Conservation (phyloP, 495 filamentous ascomycete genomes). For the Alectoria sarmentosa region DNA sequence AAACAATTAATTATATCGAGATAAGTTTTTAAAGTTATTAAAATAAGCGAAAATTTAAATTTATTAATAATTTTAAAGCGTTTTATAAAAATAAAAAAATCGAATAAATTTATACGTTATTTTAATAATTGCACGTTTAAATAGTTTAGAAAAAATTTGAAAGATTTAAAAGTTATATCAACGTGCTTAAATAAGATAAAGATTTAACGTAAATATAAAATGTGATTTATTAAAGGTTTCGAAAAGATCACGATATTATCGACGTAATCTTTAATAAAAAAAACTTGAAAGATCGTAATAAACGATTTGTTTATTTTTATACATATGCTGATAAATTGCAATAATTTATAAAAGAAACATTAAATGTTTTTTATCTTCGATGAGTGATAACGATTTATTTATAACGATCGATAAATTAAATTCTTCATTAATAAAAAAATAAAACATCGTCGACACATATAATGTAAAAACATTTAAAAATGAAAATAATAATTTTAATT, state of each 20-base stretch:
- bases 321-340: background rate
- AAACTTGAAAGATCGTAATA: background rate
- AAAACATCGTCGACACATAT: background rate
- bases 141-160: no score
- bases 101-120: no score
- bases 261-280: background rate
- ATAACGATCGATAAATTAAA: background rate
- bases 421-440: constrained; percentile 15
- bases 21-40: no score
- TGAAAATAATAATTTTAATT: background rate
- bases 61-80: no score
- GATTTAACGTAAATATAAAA: no score
- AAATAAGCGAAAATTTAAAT: no score
- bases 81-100: no score
- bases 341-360: constrained; percentile 4
- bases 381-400: constrained; percentile 1
- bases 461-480: background rate
- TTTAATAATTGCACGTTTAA: no score
- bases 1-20: no score
- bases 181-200: no score
- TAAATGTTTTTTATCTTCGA: constrained; percentile 10
- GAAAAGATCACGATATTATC: background rate
- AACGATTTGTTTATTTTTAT: background rate
- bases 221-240: no score
- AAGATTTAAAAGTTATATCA: no score